A percentile compares a stretch with the other conserved stretches of the same genome.
Evolutionary conservation across 441 rosid species (phyloP).

Genomic region (Erysimum cheiri): DNA sequence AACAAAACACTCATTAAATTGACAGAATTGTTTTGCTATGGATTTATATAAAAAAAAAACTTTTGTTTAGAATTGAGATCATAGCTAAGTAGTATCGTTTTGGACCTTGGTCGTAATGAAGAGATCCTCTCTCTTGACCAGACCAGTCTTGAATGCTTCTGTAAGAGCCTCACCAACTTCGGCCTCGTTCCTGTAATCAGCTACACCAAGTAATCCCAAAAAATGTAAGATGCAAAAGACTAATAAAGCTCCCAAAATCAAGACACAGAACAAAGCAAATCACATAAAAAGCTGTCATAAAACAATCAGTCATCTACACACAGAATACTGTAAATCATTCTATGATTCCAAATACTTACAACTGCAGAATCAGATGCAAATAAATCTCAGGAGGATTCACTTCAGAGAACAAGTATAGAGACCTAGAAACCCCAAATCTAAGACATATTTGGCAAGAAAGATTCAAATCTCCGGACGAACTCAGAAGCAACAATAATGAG

Average conservation of each 20-base stretch:
- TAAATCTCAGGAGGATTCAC: neutral
- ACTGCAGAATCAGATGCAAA: neutral
- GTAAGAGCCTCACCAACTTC: constrained; percentile 91
- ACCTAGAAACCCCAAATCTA: constrained; percentile 2
- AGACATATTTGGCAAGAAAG: neutral
- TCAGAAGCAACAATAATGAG: neutral
- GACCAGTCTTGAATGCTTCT: constrained; percentile 68
- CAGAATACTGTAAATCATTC: constrained; percentile 1
- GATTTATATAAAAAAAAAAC: too few species aligned
- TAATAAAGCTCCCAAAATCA: neutral
- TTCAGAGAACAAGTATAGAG: neutral
- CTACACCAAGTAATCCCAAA: constrained; percentile 49
- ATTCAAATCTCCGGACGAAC: neutral
- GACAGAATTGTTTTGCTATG: too few species aligned
- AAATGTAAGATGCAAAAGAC: neutral
- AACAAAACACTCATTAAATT: too few species aligned
- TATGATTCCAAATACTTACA: neutral
- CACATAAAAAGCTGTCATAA: neutral
- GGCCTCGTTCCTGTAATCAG: constrained; percentile 82
- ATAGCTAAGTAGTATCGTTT: neutral
- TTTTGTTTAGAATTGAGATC: neutral
- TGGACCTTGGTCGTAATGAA: constrained; percentile 87
- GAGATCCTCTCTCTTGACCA: constrained; percentile 88
- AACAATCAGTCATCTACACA: neutral
- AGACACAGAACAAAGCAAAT: neutral